Evolutionary conservation across 345 rosid species (phyloP).

Genomic region (Anacardium occidentale): DNA sequence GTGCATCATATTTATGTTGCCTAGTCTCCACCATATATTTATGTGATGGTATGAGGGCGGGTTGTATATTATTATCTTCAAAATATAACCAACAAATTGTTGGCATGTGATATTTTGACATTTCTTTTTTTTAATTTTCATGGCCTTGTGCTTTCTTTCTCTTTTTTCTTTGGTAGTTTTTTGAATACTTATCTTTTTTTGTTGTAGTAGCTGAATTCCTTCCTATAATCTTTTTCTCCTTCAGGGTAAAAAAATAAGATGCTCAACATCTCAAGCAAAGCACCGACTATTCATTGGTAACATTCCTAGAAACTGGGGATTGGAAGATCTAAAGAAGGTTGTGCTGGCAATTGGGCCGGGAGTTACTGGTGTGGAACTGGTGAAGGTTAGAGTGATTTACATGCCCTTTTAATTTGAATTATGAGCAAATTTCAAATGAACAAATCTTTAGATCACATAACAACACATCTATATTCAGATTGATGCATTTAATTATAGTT

Average conservation of each 20-base stretch:
- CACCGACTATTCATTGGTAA: slow-evolving; percentile 61
- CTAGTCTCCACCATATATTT: not conserved
- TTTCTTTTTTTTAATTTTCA: not conserved
- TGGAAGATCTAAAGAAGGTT: slow-evolving; percentile 52
- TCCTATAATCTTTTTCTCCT: slow-evolving; percentile 12
- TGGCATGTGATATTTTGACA: not conserved
- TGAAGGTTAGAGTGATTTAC: slow-evolving; percentile 48
- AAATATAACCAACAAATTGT: not conserved
- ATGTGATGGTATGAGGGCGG: not conserved
- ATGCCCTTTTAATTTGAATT: too few relatives aligned
- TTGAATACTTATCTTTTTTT: not conserved
- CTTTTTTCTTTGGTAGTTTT: not conserved
- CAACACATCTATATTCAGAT: too few relatives aligned
- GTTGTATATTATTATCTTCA: not conserved
- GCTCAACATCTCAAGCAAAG: slow-evolving; percentile 64
- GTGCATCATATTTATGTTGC: not conserved
- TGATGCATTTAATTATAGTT: too few relatives aligned
- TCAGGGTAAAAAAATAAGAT: slow-evolving; percentile 64
- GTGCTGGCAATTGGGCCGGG: slow-evolving; percentile 64
- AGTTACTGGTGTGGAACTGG: slow-evolving; percentile 52
- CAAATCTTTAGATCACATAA: too few relatives aligned
- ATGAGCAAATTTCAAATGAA: too few relatives aligned
- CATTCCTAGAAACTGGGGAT: slow-evolving; percentile 61
- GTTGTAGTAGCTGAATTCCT: slow-evolving; percentile 10
- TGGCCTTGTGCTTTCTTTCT: not conserved